Conservation (phyloP, 306 rosid species). For the Crotalaria pallida region DNA sequence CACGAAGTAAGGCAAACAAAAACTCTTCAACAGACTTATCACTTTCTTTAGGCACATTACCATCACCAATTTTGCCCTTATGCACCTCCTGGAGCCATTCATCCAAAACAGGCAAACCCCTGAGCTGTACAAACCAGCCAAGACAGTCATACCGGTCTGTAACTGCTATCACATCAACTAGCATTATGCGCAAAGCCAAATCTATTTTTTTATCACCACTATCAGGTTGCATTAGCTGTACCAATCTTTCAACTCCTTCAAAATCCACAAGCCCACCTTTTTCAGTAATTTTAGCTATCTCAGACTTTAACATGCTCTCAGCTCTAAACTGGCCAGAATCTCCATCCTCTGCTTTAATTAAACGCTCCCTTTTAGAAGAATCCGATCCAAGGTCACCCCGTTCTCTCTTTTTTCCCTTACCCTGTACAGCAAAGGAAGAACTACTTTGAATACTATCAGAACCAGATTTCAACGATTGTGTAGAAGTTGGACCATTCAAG, state of each 20-base stretch:
- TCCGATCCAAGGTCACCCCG: slow-evolving; percentile 72
- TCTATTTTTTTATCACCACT: slow-evolving; percentile 65
- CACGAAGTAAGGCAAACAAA: slow-evolving; percentile 73
- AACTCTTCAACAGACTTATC: slow-evolving; percentile 86
- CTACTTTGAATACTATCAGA: slow-evolving; percentile 71
- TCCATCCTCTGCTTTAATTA: slow-evolving; percentile 58
- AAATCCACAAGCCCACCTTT: slow-evolving; percentile 74
- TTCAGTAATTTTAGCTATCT: slow-evolving; percentile 76
- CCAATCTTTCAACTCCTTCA: slow-evolving; percentile 67
- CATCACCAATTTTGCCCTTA: slow-evolving; percentile 71
- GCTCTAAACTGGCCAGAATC: slow-evolving; percentile 56
- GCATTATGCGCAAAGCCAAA: slow-evolving; percentile 63
- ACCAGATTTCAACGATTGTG: slow-evolving; percentile 65
- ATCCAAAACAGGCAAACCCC: slow-evolving; percentile 73
- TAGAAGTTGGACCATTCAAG: slow-evolving; percentile 65
- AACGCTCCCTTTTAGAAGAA: slow-evolving; percentile 63
- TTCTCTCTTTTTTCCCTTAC: slow-evolving; percentile 85
- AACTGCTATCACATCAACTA: slow-evolving; percentile 69
- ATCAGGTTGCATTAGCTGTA: slow-evolving; percentile 77
- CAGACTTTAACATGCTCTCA: slow-evolving; percentile 60
- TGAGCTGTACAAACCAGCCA: slow-evolving; percentile 58
- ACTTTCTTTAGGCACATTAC: slow-evolving; percentile 41
- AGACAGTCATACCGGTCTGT: slow-evolving; percentile 79
- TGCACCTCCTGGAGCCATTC: slow-evolving; percentile 96
- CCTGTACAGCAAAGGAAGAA: slow-evolving; percentile 57